phyloP scores from a whole-genome alignment of 2,329 filamentous ascomycete species.

The Mollisia scopiformis region DNA sequence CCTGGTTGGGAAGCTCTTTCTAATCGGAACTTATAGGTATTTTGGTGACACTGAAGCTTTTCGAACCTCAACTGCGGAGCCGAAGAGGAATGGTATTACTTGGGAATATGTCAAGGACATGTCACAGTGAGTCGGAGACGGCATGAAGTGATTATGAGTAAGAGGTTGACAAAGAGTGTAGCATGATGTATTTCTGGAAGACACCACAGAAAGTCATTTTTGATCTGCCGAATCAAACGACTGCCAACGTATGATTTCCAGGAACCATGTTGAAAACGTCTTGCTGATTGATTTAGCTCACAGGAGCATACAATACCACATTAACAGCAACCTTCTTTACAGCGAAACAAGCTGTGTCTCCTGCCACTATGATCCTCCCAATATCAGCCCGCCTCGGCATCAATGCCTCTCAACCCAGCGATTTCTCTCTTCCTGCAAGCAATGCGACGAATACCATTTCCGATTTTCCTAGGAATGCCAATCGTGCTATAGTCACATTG shows the following conservation, averaged over 20 bases:
- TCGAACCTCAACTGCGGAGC: constrained; percentile 79
- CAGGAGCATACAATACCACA: constrained; percentile 71
- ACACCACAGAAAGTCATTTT: constrained; percentile 73
- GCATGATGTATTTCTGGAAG: constrained; percentile 61
- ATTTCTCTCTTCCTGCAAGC: constrained; percentile 65
- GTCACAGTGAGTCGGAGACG: constrained; percentile 55
- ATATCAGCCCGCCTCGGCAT: constrained; percentile 51
- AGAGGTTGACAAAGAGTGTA: not conserved
- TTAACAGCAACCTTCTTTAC: constrained; percentile 72
- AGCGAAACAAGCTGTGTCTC: constrained; percentile 41
- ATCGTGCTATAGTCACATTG: constrained; percentile 71
- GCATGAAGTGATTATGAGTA: not conserved
- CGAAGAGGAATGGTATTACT: constrained; percentile 66
- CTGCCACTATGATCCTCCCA: constrained; percentile 68
- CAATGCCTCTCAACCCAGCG: constrained; percentile 55
- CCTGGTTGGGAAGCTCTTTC: no score
- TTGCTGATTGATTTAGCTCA: constrained; percentile 65
- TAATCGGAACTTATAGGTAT: constrained; percentile 46
- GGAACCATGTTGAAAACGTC: constrained; percentile 37
- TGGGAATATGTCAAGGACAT: constrained; percentile 80
- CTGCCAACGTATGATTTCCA: constrained; percentile 50
- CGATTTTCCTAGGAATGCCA: constrained; percentile 63
- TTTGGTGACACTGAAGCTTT: constrained; percentile 78
- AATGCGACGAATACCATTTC: constrained; percentile 56
- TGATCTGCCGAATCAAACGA: constrained; percentile 65